Conservation (phyloP, 305 asterid species). For the Solanum hybrid region DNA sequence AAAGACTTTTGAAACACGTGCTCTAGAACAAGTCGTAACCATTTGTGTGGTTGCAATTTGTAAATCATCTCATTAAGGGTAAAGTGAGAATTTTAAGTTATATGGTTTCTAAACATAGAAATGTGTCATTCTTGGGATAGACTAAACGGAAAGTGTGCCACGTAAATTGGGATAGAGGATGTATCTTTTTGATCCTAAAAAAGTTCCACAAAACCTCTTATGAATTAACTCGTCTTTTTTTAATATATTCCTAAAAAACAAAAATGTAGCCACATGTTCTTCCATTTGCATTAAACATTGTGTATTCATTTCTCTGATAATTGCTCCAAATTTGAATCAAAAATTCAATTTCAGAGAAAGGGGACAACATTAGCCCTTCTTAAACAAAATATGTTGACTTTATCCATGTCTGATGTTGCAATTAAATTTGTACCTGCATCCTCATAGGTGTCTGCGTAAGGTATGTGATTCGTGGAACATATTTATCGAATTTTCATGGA, state of each 20-base stretch:
- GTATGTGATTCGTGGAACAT: conserved; percentile 62
- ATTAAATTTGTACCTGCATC: conserved; percentile 5
- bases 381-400: background rate
- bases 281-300: background rate
- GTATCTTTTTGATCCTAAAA: background rate
- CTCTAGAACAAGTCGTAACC: background rate
- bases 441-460: conserved; percentile 58
- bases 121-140: background rate
- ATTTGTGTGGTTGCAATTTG: background rate
- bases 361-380: background rate
- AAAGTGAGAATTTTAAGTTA: background rate
- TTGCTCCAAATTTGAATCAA: background rate
- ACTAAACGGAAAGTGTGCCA: background rate
- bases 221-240: background rate
- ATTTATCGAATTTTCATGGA: conserved; percentile 51
- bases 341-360: background rate
- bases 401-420: background rate
- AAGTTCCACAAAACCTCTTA: background rate
- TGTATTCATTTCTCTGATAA: background rate
- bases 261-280: background rate
- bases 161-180: background rate
- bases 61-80: background rate
- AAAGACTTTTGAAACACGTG: background rate
- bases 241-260: background rate
- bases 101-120: background rate